Conservation (phyloP, 2,329 filamentous ascomycete species). For the Aureobasidium leucospermi region DNA sequence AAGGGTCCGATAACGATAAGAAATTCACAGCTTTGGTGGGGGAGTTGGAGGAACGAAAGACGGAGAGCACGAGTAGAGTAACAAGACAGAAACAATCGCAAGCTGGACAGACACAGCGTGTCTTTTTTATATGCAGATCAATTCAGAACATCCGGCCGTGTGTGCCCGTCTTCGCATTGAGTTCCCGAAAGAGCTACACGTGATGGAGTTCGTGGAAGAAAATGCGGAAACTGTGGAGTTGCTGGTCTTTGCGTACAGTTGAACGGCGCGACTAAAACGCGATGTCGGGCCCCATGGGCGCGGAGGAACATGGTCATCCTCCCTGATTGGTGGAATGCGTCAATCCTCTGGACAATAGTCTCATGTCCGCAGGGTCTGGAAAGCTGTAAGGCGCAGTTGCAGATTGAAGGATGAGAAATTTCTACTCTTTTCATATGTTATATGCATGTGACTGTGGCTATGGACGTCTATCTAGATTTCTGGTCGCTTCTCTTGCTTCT, state of each 20-base stretch:
- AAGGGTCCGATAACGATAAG: slow-evolving; percentile 14
- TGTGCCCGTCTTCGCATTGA: background rate
- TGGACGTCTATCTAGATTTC: slow-evolving; percentile 3
- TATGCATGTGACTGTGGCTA: background rate
- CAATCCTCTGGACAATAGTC: background rate
- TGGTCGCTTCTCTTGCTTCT: slow-evolving; percentile 28
- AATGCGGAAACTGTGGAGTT: slow-evolving; percentile 8
- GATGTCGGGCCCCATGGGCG: slow-evolving; percentile 4
- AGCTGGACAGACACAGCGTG: background rate
- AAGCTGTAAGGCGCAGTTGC: background rate
- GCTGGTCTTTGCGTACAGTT: background rate
- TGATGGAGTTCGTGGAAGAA: background rate
- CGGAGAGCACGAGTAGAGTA: background rate
- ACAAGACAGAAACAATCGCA: background rate
- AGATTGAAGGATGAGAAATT: background rate
- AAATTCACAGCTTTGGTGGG: background rate
- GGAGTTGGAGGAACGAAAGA: background rate
- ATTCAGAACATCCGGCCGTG: background rate
- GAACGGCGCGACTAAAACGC: slow-evolving; percentile 1
- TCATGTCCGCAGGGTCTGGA: background rate
- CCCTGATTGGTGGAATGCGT: background rate
- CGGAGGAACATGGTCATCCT: background rate
- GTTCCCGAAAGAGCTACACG: slow-evolving; percentile 5
- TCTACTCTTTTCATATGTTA: background rate
- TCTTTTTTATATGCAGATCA: slow-evolving; percentile 5